These are phyloP conservation scores for Carex myosuroides DNA, from an alignment of 176 grass and related monocot species.

Conservation along the genomic window DNA sequence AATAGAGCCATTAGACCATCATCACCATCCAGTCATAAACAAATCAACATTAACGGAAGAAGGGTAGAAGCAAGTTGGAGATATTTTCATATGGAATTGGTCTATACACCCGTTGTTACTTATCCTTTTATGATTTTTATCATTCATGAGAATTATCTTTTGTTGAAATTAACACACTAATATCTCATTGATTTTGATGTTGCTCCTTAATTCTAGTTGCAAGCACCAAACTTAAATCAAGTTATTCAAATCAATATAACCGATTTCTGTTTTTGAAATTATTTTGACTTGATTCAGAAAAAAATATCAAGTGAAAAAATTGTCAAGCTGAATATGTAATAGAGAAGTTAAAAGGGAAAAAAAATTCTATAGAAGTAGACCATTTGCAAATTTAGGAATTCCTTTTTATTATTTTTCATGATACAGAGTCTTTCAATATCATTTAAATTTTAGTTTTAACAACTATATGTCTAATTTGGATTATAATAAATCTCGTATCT, in stretches of 20 bases:
- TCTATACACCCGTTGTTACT: background rate
- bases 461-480: too few relatives aligned
- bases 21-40: background rate
- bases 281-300: background rate
- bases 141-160: background rate
- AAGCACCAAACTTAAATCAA: background rate
- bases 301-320: background rate
- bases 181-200: background rate
- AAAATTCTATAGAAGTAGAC: background rate
- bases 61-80: background rate
- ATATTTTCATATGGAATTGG: background rate
- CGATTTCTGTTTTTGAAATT: background rate
- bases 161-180: background rate
- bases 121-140: background rate
- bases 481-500: too few relatives aligned
- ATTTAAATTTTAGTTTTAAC: too few relatives aligned
- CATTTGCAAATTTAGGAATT: background rate
- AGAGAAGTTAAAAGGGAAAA: background rate
- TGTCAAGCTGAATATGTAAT: background rate
- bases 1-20: background rate
- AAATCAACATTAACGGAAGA: background rate
- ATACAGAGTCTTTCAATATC: background rate
- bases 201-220: background rate
- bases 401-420: background rate
- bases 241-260: background rate